Conservation (phyloP, 2,329 filamentous ascomycete genomes). For the Monosporascus cannonballus region DNA sequence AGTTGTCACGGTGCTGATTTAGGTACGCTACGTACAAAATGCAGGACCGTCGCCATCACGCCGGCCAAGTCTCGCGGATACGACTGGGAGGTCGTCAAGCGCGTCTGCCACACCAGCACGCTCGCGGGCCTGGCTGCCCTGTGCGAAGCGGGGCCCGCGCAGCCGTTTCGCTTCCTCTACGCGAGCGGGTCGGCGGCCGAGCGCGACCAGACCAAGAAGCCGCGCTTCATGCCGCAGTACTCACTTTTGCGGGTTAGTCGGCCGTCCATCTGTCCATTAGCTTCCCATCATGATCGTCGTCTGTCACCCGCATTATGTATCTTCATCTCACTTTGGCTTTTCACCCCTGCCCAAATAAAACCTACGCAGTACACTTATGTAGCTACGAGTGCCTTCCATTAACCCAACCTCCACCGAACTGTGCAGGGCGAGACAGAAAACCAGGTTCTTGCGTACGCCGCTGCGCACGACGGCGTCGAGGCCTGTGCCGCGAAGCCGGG, state of each 20-base stretch:
- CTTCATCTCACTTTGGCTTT: background rate
- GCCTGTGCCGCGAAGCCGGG: conserved; percentile 36
- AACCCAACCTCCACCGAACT: no score
- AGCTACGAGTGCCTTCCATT: no score
- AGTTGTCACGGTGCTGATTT: no score
- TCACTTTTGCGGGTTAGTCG: conserved; percentile 38
- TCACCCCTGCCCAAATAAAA: background rate
- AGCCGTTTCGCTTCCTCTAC: conserved; percentile 27
- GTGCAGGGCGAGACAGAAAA: conserved; percentile 40
- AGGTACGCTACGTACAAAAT: no score
- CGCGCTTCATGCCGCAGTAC: conserved; percentile 33
- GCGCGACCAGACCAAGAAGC: conserved; percentile 39
- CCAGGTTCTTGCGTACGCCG: conserved; percentile 34
- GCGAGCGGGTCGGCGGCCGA: conserved; percentile 39
- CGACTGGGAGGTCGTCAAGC: conserved; percentile 16
- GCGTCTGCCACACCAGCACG: conserved; percentile 18
- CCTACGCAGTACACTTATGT: no score
- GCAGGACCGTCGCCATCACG: conserved; percentile 23
- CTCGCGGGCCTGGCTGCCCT: conserved; percentile 21
- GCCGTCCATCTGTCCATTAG: background rate
- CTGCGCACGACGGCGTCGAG: conserved; percentile 33
- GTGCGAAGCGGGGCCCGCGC: conserved; percentile 17
- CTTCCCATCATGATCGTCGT: background rate
- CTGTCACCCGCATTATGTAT: background rate
- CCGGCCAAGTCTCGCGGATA: conserved; percentile 14